Base-by-base conservation (phyloP, 495 filamentous ascomycete species). In the Chaetomium cochliodes region DNA sequence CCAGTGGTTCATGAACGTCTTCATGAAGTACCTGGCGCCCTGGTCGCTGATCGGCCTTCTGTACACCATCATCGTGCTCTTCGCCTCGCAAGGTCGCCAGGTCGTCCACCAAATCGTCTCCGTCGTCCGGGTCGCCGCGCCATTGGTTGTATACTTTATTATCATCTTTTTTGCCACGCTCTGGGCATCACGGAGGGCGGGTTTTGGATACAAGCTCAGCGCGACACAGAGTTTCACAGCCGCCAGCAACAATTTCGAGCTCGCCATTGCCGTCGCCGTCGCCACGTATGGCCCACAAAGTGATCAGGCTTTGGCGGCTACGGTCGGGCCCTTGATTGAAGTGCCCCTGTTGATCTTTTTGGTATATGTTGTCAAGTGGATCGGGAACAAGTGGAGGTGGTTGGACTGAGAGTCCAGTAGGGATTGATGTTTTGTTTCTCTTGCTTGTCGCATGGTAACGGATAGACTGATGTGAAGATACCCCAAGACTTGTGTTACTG, bases 191-290 rank as follows among this genome's bases (percentile, higher is more conserved):
- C 75, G 84, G 57, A 78, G 73, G 39, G 67, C 85, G n/a, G 90
- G 91, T 0, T 93, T 93, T 69, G 85, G 86, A 0, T 97, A 97
- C 70, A 78, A 77, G 52, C 70, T 92, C 3, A 83, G 84, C 2
- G 82, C 84, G 13, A 96, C 93, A 13, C 93, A 97, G 78, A 91
- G 90, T 69, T 94, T 97, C 68, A 97, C 93, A 0, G 93, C 93
- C 6, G 93, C 93, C 4, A 96, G 92, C 73, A 97, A 97, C 67
- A 97, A 96, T 70, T 96, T 97, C 69, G 93, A 97, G 79, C 76
- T 96, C 20, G 93, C 93, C 0, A 96, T 97, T 77, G 93, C 93
- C 2, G 92, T 97, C 2, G 92, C 91, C 3, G 87, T 96, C 5
- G 91, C 92, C 4, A 87, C 88, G 3, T 96, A 88, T 78, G 93